Evolutionary conservation across 768 basidiomycete genomes (phyloP), one percentile per base, ranked within the genome.

Genomic region (Lentinula guzmanii): DNA sequence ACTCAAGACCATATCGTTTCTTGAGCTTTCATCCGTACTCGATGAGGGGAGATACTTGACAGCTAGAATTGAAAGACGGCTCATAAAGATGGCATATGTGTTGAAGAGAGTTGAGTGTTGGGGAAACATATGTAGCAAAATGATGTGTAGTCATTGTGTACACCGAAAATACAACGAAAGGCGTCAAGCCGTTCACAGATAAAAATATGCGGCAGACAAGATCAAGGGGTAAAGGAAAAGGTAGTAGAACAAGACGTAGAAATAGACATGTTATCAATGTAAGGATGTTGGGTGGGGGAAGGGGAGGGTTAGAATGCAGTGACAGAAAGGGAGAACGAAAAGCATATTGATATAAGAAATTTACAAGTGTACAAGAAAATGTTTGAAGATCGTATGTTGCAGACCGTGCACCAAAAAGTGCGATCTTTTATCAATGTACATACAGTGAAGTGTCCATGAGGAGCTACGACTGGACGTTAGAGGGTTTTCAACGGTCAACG

Each of bases 391-490:
- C 21, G n/a, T 48, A 21, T 18, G 7, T 18, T 21, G 46, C 46
- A 11, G 46, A 48, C 18, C 46, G 21, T 6, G 21, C 18, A 48
- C 18, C 46, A 24, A 48, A 2, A 10, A 18, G 46, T 24, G 21
- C 46, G 16, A 24, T 28, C 9, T 18, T 9, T 48, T 21, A 48
- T 21, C 45, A 34, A 46, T 59, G 28, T 59, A 48, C n/a, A 48
- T 50, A 59, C 58, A 59, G 33, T 59, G 24, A 56, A 56, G 41
- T 43, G 55, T 56, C 55, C 55, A 39, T 41, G 34, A 24, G 28
- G 16, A 56, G 39, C 39, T 28, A n/a, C 4, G 7, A 43, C 28
- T 8, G 24, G 16, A 11, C 7, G 24, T 31, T 1, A 13, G 24
- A 28, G 28, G 15, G 5, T n/a, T 0, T 18, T 42, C 11, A 45